Conservation (phyloP, 345 rosid genomes). For the Passiflora organensis region DNA sequence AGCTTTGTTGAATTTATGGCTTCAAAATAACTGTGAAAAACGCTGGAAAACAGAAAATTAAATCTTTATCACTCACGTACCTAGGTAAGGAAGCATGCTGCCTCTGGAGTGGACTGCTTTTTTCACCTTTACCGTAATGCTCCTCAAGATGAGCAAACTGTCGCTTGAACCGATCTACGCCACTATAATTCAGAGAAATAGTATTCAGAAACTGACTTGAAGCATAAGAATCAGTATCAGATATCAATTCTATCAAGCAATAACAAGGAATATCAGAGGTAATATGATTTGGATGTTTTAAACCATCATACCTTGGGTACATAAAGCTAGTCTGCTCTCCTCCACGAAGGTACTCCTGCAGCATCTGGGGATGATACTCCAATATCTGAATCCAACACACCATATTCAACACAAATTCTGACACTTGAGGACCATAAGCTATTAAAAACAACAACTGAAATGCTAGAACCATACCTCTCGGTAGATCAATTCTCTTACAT, state of each 20-base stretch:
- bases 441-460: slow-evolving; percentile 10
- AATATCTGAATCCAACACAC: slow-evolving; percentile 53
- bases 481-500: slow-evolving; percentile 92
- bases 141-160: slow-evolving; percentile 99
- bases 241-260: neutral
- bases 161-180: slow-evolving; percentile 96
- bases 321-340: slow-evolving; percentile 95
- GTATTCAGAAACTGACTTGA: neutral
- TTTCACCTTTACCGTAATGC: slow-evolving; percentile 75
- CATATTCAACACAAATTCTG: neutral
- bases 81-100: slow-evolving; percentile 97
- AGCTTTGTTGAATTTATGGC: slow-evolving; percentile 1
- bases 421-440: neutral
- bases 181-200: slow-evolving; percentile 41
- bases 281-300: neutral
- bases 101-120: slow-evolving; percentile 68
- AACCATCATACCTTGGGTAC: slow-evolving; percentile 68
- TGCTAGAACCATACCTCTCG: slow-evolving; percentile 61
- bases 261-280: no score
- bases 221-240: neutral
- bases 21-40: neutral
- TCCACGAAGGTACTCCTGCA: slow-evolving; percentile 85
- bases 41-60: slow-evolving; percentile 1
- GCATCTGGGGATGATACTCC: slow-evolving; percentile 98
- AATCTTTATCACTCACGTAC: slow-evolving; percentile 29